These are phyloP conservation scores for Boehmeria nivea DNA, from an alignment of 306 rosid genomes.

Conservation along the genomic window DNA sequence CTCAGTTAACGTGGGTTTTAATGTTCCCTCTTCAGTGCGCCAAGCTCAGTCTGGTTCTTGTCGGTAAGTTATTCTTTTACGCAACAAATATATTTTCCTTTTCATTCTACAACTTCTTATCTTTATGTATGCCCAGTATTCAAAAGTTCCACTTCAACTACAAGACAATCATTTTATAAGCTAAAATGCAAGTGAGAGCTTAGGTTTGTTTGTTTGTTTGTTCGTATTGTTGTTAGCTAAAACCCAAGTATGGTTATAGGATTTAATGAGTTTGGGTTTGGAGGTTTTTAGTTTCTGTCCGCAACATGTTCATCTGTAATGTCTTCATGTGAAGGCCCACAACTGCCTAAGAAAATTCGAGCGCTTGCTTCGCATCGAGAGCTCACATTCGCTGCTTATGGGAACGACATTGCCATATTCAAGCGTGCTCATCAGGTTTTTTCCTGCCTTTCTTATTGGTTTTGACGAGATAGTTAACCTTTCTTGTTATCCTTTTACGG, in stretches of 20 bases:
- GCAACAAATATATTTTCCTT: background rate
- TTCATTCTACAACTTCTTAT: too few species aligned
- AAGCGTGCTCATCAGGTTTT: constrained; percentile 78
- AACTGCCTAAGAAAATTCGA: constrained; percentile 71
- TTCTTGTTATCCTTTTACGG: too few species aligned
- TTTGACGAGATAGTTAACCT: too few species aligned
- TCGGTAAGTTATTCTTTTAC: constrained; percentile 43
- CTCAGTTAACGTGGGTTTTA: background rate
- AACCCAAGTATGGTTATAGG: too few species aligned
- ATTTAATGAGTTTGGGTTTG: background rate
- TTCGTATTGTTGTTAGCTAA: background rate
- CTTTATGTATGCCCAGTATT: background rate
- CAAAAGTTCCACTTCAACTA: background rate
- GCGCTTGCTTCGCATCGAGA: constrained; percentile 88
- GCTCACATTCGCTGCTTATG: constrained; percentile 71
- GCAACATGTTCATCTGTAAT: background rate
- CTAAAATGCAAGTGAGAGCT: background rate
- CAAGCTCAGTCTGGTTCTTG: constrained; percentile 67
- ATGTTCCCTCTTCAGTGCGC: constrained; percentile 55
- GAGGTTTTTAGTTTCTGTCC: too few species aligned
- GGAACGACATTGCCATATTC: constrained; percentile 62
- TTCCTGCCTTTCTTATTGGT: background rate
- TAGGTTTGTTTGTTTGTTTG: too few species aligned
- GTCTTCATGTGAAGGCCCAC: constrained; percentile 51
- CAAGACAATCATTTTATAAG: background rate